These are phyloP conservation scores for Colletotrichum musicola DNA, from an alignment of 2,329 filamentous ascomycete species.

Conservation along the genomic window DNA sequence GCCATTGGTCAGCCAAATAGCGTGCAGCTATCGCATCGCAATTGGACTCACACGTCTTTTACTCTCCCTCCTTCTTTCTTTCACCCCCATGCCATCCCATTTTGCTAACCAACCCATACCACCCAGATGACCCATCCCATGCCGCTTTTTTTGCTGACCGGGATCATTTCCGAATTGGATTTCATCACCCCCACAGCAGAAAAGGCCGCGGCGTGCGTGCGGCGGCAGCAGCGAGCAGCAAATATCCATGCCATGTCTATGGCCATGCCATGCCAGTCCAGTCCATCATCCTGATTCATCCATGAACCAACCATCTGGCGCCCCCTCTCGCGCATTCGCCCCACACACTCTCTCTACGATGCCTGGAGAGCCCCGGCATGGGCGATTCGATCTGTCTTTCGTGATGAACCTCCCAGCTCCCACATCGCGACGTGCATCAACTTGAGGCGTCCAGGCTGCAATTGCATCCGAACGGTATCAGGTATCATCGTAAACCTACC, in stretches of 20 bases:
- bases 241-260: too few relatives aligned
- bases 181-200: not conserved
- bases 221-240: too few relatives aligned
- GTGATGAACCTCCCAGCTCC: not conserved
- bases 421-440: slow-evolving; percentile 13
- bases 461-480: not conserved
- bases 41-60: not conserved
- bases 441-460: slow-evolving; percentile 15
- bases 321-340: not conserved
- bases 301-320: too few relatives aligned
- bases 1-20: slow-evolving; percentile 20
- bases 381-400: slow-evolving; percentile 6
- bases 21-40: slow-evolving; percentile 20
- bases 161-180: slow-evolving; percentile 23
- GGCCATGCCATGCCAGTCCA: too few relatives aligned
- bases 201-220: not conserved
- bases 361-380: not conserved
- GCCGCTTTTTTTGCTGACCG: slow-evolving; percentile 13
- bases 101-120: not conserved
- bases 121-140: slow-evolving; percentile 6
- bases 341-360: not conserved
- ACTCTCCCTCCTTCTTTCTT: not conserved
- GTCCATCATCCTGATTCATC: too few relatives aligned
- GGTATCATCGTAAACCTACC: not conserved
- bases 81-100: not conserved